Base-by-base conservation (phyloP, 495 filamentous ascomycete genomes). In the Trichoderma asperelloides region DNA sequence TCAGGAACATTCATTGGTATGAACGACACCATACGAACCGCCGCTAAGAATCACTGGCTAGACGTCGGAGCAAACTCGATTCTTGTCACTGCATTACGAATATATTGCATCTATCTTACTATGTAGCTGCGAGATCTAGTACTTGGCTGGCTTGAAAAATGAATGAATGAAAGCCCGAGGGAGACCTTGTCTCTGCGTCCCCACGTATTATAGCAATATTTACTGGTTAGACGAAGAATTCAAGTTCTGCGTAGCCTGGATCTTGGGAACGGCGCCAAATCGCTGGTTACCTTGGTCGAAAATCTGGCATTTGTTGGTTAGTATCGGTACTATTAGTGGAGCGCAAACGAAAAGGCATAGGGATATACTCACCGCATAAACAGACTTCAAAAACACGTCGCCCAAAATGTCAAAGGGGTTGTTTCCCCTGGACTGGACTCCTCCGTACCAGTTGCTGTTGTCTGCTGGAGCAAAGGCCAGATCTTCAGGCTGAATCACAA, bases 361-460 rank as follows among this genome's bases (percentile, higher is more conserved):
- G 30, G 30, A 7, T 7, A 37, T 27, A 60, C 25, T 60, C 5
- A 95, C 86, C 21, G 88, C 90, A 72, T 88, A 92, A 69, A 90
- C 86, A 67, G 84, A 83, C 82, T 93, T 93, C 68, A 95, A 82
- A 71, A 90, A 91, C 57, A 92, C 82, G 69, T 93, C 91, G 45
- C 91, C 90, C 65, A 88, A 87, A 74, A 95, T 91, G 66, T 82
- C 81, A 72, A 91, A 85, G 21, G 80, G 84, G 30, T 90, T 80
- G 64, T 85, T 86, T 18, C 78, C 76, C 75, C 88, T 85, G 63
- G 74, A 74, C 77, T 91, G 88, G 66, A 91, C 80, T 18, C 85
- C 85, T 64, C 89, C 89, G 71, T 80, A 87, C 77, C 89, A 91
- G 66, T 71, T 81, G 45, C 1, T 41, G 28, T 64, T 66, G 55